Conservation (phyloP, 768 basidiomycete species). For the Tricholoma saponaceum region DNA sequence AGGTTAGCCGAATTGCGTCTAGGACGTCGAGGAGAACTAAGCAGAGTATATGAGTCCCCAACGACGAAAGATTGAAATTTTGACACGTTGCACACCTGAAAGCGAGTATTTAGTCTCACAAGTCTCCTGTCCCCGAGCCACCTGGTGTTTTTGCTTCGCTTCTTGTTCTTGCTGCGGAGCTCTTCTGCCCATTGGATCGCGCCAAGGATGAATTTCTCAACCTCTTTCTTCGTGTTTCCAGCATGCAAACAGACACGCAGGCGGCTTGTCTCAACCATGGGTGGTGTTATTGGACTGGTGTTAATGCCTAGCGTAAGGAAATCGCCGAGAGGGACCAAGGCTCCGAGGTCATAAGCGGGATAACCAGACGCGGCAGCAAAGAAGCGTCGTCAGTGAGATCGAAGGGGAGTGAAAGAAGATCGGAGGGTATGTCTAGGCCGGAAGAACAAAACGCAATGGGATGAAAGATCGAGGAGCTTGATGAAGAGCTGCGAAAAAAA, state of each 20-base stretch:
- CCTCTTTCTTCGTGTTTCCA: conserved; percentile 32
- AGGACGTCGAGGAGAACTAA: no score
- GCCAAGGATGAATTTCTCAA: neutral
- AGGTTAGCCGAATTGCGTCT: no score
- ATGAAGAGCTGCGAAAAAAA: neutral
- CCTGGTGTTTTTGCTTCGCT: neutral
- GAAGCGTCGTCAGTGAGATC: neutral
- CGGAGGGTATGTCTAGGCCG: neutral
- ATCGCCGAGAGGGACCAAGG: neutral
- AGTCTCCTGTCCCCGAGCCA: no score
- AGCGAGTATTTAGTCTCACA: no score
- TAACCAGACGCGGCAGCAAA: neutral
- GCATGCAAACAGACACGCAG: conserved; percentile 64
- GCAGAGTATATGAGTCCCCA: no score
- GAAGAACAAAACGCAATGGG: neutral
- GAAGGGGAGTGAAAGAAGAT: neutral
- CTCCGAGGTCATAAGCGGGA: neutral
- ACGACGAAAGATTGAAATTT: no score
- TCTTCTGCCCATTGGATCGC: neutral
- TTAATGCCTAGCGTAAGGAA: conserved; percentile 12
- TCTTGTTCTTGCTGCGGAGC: neutral
- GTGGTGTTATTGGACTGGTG: conserved; percentile 48
- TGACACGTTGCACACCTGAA: no score
- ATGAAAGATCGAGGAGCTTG: neutral
- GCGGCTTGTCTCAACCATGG: conserved; percentile 61